Base-by-base conservation (phyloP, 2,329 filamentous ascomycete genomes). In the Hymenoscyphus occultus region DNA sequence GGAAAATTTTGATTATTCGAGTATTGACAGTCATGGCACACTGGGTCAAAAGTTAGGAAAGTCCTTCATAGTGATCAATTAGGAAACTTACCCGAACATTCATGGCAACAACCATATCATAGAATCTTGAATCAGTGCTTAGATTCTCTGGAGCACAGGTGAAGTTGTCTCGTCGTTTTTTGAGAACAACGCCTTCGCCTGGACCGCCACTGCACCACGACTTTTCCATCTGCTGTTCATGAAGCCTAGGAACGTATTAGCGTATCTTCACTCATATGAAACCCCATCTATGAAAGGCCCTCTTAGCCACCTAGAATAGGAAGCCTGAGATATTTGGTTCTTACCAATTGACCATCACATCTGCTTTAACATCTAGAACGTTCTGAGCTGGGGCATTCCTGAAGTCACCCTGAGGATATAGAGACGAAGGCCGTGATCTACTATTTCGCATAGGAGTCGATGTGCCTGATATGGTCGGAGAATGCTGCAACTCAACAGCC, bases 11-110 rank as follows among this genome's bases (percentile, higher is more conserved):
- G 71, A 90, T 86, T 51, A 89, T 83, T 65, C 82, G 80, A 3
- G 87, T 90, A 72, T 85, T 88, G 68, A 90, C 80, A 3, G 88
- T 90, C 83, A 90, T 88, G 60, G 87, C 87, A 71, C 83, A 86
- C 84, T 88, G 58, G 58, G 51, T 14, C 9, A 39, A n/a, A 9
- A 40, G 65, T 74, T 58, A 69, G 65, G 35, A 57, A 13, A 39
- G 45, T 32, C 3, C 6, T 31, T 19, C 16, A 45, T 28, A 32
- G 16, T 13, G 13, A 57, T 13, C 22, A 40, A 28, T 14, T 19
- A 45, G 19, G 9, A n/a, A 9, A 76, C 80, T 69, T 78, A 85
- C 84, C 73, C 79, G 78, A 63, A 86, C 83, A 67, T 87, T 86
- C 66, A 87, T 73, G 19, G 75, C 73, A 61, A 77, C 70, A 13